Conservation (phyloP, 2,329 filamentous ascomycete genomes). For the Pseudogymnoascus sp. region DNA sequence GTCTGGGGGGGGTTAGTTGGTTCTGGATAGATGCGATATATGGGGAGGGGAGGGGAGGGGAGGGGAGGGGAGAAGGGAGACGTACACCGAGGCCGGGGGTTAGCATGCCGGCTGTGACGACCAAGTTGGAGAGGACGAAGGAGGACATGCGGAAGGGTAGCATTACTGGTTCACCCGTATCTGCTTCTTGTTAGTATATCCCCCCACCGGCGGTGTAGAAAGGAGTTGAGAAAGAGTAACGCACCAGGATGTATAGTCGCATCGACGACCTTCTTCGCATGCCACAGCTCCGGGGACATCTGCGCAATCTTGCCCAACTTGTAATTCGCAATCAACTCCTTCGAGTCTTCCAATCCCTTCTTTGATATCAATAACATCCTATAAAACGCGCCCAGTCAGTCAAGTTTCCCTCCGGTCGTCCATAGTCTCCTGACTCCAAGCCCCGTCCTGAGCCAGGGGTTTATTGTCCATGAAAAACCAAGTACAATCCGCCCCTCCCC, state of each 20-base stretch:
- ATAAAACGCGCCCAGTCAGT: neutral
- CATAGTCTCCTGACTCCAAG: neutral
- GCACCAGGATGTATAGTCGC: constrained; percentile 90
- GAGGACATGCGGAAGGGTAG: constrained; percentile 96
- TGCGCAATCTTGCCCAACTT: constrained; percentile 70
- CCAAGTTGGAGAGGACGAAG: constrained; percentile 85
- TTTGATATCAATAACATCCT: constrained; percentile 81
- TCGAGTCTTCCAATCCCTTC: constrained; percentile 75
- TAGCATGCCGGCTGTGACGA: constrained; percentile 95
- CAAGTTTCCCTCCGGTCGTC: neutral
- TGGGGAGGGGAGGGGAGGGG: neutral
- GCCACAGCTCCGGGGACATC: constrained; percentile 90
- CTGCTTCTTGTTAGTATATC: constrained; percentile 36
- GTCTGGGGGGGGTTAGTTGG: constrained; percentile 39
- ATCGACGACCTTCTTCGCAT: constrained; percentile 94
- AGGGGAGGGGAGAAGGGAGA: neutral
- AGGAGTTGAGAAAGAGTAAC: constrained; percentile 18
- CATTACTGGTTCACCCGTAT: constrained; percentile 86
- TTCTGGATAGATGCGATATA: too few species aligned
- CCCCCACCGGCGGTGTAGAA: neutral
- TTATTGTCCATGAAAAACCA: constrained; percentile 20
- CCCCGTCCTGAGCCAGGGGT: neutral
- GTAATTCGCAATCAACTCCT: constrained; percentile 71
- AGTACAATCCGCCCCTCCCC: constrained; percentile 12
- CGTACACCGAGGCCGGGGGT: constrained; percentile 71